Evolutionary conservation across 140 eudicot species (phyloP), one percentile per base, ranked within the genome.

Genomic region (Ambrosia hybrid): DNA sequence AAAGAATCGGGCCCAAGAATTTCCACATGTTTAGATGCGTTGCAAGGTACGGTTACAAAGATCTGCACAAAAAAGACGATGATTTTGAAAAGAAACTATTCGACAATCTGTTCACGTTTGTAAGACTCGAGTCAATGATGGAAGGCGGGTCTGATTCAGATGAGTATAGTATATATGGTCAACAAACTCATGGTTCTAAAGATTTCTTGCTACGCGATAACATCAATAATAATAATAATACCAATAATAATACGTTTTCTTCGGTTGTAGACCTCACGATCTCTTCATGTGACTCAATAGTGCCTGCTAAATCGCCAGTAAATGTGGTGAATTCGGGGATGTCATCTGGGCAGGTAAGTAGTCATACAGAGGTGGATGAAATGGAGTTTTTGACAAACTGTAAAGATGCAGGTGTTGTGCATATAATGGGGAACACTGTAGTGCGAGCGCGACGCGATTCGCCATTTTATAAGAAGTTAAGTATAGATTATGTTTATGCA

Each of bases 11-110:
- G 10, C 96, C 96, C 6, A 89, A 92, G 70, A 89, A 75, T 21
- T 92, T 89, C n/a, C 98, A 92, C 84, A 89, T 92, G 92, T 92
- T 89, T 79, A 80, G 96, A 2, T 92, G 98, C 13, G 98, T 92
- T 6, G 98, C 98, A 0, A 80, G 98, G 62, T 92, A 92, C 14
- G 98, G 98, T 6, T 92, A 92, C 87, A 92, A 92, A 67, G 98
- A 92, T 76, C 87, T 92, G 13, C 98, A 92, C 78, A 87, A 80
- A 81, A 92, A 92, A 71, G 98, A 92, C 1, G 98, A 92, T 5
- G 90, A 80, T 3, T 92, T 92, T 51, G 98, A 92, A 68, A 92
- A 84, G 30, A 92, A 92, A 82, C 87, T 92, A 0, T 92, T 92
- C 7, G 87, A 83, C 6, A 89, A 80, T 69, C 82, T 92, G 56